These are phyloP conservation scores for Holtermannia corniformis DNA, from an alignment of 768 basidiomycete species.

Conservation along the genomic window DNA sequence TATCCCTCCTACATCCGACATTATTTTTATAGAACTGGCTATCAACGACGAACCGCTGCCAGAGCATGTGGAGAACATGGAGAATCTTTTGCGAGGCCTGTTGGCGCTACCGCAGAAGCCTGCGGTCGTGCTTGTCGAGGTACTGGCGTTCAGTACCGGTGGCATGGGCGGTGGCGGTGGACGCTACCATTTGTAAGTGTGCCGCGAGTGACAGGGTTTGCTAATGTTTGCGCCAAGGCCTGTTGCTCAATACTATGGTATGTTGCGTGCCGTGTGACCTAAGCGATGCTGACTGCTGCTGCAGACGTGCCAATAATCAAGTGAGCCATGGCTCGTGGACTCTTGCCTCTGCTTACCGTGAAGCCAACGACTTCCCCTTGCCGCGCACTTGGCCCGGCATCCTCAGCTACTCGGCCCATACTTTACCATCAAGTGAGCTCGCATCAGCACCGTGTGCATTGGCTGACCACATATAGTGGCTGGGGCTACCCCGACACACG, in stretches of 20 bases:
- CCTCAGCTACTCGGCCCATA: conserved; percentile 35
- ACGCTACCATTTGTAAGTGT: conserved; percentile 30
- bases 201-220: neutral
- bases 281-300: neutral
- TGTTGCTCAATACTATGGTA: conserved; percentile 38
- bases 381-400: conserved; percentile 33
- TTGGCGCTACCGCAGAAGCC: conserved; percentile 33
- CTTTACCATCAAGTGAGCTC: conserved; percentile 32
- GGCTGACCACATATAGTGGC: conserved; percentile 12
- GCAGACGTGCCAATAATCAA: conserved; percentile 38
- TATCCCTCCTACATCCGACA: conserved; percentile 30
- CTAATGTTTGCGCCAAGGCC: conserved; percentile 15
- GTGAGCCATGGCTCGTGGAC: conserved; percentile 6
- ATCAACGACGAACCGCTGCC: conserved; percentile 39
- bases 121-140: conserved; percentile 38
- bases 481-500: conserved; percentile 39
- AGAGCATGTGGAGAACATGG: conserved; percentile 40
- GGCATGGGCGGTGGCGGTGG: conserved; percentile 39
- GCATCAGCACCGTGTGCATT: neutral
- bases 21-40: conserved; percentile 39
- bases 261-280: neutral
- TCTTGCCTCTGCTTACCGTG: neutral
- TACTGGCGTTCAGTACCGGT: conserved; percentile 32
- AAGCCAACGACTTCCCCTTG: conserved; percentile 35
- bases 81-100: conserved; percentile 37